phyloP scores from a whole-genome alignment of 352 stramenopile genomes.

The Phytophthora rubi region DNA sequence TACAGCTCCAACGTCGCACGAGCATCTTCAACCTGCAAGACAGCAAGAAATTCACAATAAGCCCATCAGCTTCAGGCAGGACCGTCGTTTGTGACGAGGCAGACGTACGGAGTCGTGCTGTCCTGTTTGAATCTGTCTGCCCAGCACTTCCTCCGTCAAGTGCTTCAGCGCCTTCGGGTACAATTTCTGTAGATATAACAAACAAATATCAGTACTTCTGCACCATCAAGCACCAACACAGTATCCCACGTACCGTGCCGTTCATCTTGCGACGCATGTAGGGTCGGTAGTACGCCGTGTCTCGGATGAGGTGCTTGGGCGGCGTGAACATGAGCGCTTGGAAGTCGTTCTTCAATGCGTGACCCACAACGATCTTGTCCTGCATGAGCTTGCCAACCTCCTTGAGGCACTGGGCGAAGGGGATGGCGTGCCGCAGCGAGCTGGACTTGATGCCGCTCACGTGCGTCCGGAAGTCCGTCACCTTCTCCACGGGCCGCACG shows the following conservation, averaged over 20 bases:
- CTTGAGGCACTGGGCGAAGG: slow-evolving; percentile 82
- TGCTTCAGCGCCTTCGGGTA: slow-evolving; percentile 85
- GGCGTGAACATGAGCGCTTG: slow-evolving; percentile 88
- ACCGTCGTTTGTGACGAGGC: background rate
- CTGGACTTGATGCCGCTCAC: slow-evolving; percentile 84
- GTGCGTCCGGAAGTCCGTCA: slow-evolving; percentile 89
- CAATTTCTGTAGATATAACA: slow-evolving; percentile 64
- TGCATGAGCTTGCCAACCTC: slow-evolving; percentile 83
- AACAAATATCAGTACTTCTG: slow-evolving; percentile 6
- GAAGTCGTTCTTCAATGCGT: slow-evolving; percentile 89
- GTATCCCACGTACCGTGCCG: slow-evolving; percentile 60
- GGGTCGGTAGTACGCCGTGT: slow-evolving; percentile 84
- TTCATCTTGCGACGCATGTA: slow-evolving; percentile 90
- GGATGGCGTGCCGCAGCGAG: slow-evolving; percentile 75
- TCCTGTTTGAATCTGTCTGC: slow-evolving; percentile 74
- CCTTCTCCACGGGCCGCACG: slow-evolving; percentile 82
- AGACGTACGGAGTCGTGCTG: slow-evolving; percentile 86
- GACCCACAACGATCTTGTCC: slow-evolving; percentile 84
- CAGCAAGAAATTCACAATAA: background rate
- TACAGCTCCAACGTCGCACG: slow-evolving; percentile 79
- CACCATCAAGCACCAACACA: background rate
- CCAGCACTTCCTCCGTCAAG: slow-evolving; percentile 72
- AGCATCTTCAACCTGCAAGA: slow-evolving; percentile 76
- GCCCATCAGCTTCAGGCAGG: background rate
- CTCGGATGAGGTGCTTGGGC: slow-evolving; percentile 78